phyloP scores from a whole-genome alignment of 371 early-diverging fungal species.

The Saksenaea vasiformis region DNA sequence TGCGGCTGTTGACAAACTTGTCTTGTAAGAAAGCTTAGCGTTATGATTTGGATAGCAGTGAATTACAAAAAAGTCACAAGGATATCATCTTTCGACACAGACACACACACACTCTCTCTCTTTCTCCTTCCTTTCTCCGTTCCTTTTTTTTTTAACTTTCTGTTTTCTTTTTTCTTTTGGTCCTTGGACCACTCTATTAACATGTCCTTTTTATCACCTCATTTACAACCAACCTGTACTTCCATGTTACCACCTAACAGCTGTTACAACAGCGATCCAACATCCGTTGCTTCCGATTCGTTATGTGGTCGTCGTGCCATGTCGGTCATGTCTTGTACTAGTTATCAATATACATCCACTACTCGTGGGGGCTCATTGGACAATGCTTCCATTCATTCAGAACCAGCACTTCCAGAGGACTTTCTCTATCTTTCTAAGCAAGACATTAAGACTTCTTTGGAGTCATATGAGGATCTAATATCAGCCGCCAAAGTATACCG shows the following conservation, averaged over 20 bases:
- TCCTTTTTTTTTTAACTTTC: conserved; percentile 2
- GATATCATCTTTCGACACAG: not conserved
- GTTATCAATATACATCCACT: conserved; percentile 20
- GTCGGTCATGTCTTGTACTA: conserved; percentile 27
- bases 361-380: conserved; percentile 11
- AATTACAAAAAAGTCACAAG: not conserved
- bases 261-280: not conserved
- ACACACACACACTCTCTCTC: too few species aligned
- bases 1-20: conserved; percentile 44
- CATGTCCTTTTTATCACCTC: not conserved
- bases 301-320: conserved; percentile 16
- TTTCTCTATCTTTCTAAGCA: conserved; percentile 25
- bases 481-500: conserved; percentile 49
- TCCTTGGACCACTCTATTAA: not conserved
- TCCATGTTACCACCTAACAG: not conserved
- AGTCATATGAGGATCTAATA: conserved; percentile 32
- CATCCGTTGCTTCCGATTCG: not conserved
- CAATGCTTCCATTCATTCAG: conserved; percentile 22
- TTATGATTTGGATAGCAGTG: not conserved
- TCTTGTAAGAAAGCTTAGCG: not conserved
- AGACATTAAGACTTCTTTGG: conserved; percentile 30
- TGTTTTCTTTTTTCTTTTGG: not conserved
- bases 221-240: not conserved
- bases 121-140: not conserved
- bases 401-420: conserved; percentile 15